A percentile compares a stretch with the other conserved stretches of the same genome.
phyloP scores from a whole-genome alignment of 306 rosid species.

The Senna siamea region DNA sequence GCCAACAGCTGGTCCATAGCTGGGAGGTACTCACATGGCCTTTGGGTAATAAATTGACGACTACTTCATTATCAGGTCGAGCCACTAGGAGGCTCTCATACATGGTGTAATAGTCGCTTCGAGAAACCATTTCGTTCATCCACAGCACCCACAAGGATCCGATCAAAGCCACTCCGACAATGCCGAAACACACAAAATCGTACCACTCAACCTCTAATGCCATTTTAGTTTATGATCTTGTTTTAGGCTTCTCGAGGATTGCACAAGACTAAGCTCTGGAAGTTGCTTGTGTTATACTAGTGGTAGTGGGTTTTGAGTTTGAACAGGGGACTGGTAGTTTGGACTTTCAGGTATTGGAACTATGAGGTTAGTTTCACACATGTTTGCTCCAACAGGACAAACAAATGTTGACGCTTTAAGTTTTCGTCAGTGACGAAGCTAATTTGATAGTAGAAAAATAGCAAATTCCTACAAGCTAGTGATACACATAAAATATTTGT shows the following conservation, averaged over 20 bases:
- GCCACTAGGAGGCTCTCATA: conserved; percentile 58
- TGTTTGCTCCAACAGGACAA: not conserved
- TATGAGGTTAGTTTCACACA: not conserved
- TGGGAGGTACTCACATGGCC: conserved; percentile 52
- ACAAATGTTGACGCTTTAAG: not conserved
- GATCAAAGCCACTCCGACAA: conserved; percentile 46
- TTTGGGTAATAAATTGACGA: conserved; percentile 44
- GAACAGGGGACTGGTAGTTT: not conserved
- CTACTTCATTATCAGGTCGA: conserved; percentile 43
- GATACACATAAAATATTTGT: not conserved
- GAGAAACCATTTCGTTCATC: conserved; percentile 48
- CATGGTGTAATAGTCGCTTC: conserved; percentile 34
- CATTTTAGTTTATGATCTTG: conserved; percentile 33
- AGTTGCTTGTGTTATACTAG: not conserved
- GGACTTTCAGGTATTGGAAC: not conserved
- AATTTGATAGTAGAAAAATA: not conserved
- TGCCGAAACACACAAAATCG: conserved; percentile 71
- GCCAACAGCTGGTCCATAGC: conserved; percentile 76
- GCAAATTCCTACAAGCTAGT: not conserved
- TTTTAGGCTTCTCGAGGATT: not conserved
- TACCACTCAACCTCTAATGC: conserved; percentile 66
- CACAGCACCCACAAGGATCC: conserved; percentile 61
- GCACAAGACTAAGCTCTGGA: not conserved
- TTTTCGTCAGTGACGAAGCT: not conserved
- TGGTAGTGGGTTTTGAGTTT: too few relatives aligned